phyloP scores from a whole-genome alignment of 1,284 basidiomycete genomes.

The Fomitiporia mediterranea region DNA sequence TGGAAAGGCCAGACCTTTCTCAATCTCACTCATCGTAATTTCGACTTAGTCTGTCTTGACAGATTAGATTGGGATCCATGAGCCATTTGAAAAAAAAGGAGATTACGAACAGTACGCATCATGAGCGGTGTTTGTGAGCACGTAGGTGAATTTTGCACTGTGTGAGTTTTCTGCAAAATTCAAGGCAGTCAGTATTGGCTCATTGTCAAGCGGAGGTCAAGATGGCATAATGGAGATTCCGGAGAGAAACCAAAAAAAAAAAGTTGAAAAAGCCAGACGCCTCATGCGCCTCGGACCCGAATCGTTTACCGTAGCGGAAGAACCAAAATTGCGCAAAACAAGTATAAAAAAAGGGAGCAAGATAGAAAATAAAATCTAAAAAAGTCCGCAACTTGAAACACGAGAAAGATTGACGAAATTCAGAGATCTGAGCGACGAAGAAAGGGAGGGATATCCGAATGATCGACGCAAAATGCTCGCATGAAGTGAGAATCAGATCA shows the following conservation, averaged over 20 bases:
- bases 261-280: not conserved
- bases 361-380: not conserved
- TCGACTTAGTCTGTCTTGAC: constrained; percentile 6
- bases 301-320: not conserved
- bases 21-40: constrained; percentile 8
- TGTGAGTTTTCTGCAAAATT: not conserved
- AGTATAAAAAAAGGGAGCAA: not conserved
- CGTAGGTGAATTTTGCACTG: not conserved
- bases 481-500: not conserved
- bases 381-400: not conserved
- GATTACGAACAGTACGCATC: constrained; percentile 15
- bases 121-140: constrained; percentile 12
- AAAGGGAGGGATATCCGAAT: not conserved
- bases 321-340: not conserved
- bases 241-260: not conserved
- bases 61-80: not conserved
- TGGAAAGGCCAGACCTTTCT: not conserved
- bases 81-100: not conserved
- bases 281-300: too few relatives aligned
- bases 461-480: not conserved
- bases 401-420: not conserved
- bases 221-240: too few relatives aligned
- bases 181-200: not conserved
- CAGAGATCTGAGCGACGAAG: not conserved
- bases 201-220: too few relatives aligned